phyloP scores from a whole-genome alignment of 306 rosid species.

The Corylus avellana region DNA sequence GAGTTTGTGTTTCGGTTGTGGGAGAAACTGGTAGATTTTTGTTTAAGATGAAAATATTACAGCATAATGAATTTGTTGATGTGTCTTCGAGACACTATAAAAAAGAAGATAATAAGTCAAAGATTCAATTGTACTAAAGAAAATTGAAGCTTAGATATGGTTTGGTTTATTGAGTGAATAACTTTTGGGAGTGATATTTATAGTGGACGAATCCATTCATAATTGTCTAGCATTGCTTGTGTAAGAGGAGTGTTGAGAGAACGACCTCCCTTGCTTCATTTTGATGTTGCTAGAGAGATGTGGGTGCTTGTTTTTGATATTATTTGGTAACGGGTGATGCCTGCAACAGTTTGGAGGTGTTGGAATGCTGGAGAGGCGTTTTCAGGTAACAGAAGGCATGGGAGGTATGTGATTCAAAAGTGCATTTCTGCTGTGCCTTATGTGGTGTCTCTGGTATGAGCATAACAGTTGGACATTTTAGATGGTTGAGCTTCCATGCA shows the following conservation, averaged over 20 bases:
- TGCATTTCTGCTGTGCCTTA: neutral
- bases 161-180: neutral
- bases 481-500: neutral
- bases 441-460: neutral
- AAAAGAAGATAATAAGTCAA: too few species aligned
- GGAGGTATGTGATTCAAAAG: neutral
- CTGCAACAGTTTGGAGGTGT: neutral
- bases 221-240: neutral
- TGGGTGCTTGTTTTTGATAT: constrained; percentile 7
- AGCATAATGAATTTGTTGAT: neutral
- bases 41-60: neutral
- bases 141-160: neutral
- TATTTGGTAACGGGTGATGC: neutral
- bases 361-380: neutral
- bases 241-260: neutral
- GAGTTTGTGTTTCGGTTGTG: neutral
- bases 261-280: neutral
- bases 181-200: neutral
- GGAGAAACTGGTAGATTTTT: neutral
- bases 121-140: neutral
- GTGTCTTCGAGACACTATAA: neutral
- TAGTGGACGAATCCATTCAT: neutral
- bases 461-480: neutral
- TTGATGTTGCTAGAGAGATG: neutral
- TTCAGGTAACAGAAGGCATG: neutral